Percentiles rank a stretch among this genome's conserved stretches.
phyloP scores from a whole-genome alignment of 352 stramenopile species.

The Thalassiosira hispida region DNA sequence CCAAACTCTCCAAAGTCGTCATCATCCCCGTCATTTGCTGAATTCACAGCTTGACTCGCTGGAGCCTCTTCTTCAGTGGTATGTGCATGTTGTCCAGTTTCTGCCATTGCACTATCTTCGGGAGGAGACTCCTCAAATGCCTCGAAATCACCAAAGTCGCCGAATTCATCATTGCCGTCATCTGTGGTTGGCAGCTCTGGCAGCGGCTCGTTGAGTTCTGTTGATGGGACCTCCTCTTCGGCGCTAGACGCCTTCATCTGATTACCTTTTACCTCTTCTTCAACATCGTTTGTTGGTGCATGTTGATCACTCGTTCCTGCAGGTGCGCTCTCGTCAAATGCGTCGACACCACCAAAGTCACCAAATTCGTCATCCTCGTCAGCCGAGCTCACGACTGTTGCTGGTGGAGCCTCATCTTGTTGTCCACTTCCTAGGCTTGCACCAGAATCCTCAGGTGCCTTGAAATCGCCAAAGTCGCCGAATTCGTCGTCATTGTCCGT shows the following conservation, averaged over 20 bases:
- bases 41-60: not conserved
- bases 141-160: constrained; percentile 16
- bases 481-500: constrained; percentile 6
- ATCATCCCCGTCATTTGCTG: not conserved
- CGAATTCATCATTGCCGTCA: constrained; percentile 1
- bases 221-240: no score
- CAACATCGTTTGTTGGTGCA: not conserved
- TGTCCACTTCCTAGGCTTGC: not conserved
- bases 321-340: not conserved
- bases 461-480: constrained; percentile 1
- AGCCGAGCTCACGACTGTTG: not conserved
- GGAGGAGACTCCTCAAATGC: constrained; percentile 1
- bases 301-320: not conserved
- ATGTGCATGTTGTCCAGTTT: not conserved
- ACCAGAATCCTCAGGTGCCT: not conserved
- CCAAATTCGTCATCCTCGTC: constrained; percentile 6
- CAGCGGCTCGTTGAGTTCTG: no score
- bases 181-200: no score
- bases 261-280: not conserved
- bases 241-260: not conserved
- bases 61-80: not conserved
- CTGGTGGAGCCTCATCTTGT: not conserved
- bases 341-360: constrained; percentile 21
- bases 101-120: not conserved
- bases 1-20: constrained; percentile 31